These are phyloP conservation scores for Apophysomyces variabilis DNA, from an alignment of 371 early-diverging fungal species.

Conservation along the genomic window DNA sequence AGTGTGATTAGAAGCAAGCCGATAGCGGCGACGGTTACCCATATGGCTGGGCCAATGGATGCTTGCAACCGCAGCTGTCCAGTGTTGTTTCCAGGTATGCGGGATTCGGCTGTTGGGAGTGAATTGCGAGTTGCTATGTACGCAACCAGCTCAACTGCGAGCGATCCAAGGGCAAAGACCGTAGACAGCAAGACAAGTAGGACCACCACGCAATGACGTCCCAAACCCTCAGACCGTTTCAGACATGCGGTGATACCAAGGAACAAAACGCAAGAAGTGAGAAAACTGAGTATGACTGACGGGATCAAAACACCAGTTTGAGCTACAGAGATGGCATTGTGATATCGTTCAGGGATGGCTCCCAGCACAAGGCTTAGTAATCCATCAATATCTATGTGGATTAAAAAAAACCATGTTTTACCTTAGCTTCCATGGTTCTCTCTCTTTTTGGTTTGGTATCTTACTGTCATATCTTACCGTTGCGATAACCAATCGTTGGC, in stretches of 20 bases:
- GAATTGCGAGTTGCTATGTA: constrained; percentile 14
- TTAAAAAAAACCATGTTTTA: background rate
- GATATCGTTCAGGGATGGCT: constrained; percentile 18
- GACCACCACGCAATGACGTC: constrained; percentile 1
- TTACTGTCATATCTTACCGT: constrained; percentile 1
- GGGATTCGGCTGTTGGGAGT: constrained; percentile 4
- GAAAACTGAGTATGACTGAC: constrained; percentile 16
- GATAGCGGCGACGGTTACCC: constrained; percentile 19
- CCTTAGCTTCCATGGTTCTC: background rate
- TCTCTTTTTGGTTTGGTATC: background rate
- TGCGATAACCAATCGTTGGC: constrained; percentile 21
- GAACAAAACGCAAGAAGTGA: background rate
- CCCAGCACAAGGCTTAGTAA: constrained; percentile 12
- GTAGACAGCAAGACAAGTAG: background rate
- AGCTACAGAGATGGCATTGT: constrained; percentile 15
- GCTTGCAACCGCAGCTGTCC: background rate
- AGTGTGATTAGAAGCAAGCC: constrained; percentile 3
- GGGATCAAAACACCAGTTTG: constrained; percentile 24
- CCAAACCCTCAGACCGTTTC: background rate
- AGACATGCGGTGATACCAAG: background rate
- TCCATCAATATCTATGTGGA: constrained; percentile 15
- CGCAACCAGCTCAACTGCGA: constrained; percentile 17
- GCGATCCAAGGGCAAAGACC: constrained; percentile 15
- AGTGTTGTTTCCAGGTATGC: constrained; percentile 13
- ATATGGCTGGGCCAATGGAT: constrained; percentile 17